Conservation (phyloP, 208 protist genomes). For the Trypanosoma vivax region DNA sequence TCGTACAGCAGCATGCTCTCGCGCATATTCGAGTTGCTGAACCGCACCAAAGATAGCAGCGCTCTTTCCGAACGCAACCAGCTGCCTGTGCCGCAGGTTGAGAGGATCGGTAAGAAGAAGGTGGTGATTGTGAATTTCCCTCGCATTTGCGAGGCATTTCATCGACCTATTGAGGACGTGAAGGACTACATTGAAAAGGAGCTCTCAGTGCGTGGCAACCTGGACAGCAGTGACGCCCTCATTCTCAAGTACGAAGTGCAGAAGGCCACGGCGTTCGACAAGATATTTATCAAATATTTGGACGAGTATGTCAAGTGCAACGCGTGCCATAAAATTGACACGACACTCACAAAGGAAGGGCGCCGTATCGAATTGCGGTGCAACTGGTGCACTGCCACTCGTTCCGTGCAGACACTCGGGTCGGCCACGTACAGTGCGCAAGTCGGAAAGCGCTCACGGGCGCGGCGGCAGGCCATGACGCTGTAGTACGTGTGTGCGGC, state of each 20-base stretch:
- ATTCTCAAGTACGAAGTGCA: constrained; percentile 88
- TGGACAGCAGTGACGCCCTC: constrained; percentile 80
- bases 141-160: constrained; percentile 81
- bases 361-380: constrained; percentile 62
- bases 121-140: constrained; percentile 88
- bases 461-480: constrained; percentile 46
- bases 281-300: constrained; percentile 79
- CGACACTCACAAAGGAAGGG: constrained; percentile 76
- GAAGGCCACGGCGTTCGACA: constrained; percentile 73
- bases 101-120: constrained; percentile 89
- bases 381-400: constrained; percentile 75
- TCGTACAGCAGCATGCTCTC: constrained; percentile 68
- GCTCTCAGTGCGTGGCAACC: constrained; percentile 77
- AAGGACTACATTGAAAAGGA: constrained; percentile 90
- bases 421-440: constrained; percentile 67
- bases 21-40: constrained; percentile 54
- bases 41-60: constrained; percentile 62
- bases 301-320: constrained; percentile 90
- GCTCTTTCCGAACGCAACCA: constrained; percentile 66
- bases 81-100: constrained; percentile 73
- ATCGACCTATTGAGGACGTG: constrained; percentile 81
- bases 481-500: constrained; percentile 20
- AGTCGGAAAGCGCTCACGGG: constrained; percentile 72
- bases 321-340: constrained; percentile 85
- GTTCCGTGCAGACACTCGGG: constrained; percentile 56